phyloP scores from a whole-genome alignment of 805 yeast genomes.

The Cyberlindnera galapagoensis region DNA sequence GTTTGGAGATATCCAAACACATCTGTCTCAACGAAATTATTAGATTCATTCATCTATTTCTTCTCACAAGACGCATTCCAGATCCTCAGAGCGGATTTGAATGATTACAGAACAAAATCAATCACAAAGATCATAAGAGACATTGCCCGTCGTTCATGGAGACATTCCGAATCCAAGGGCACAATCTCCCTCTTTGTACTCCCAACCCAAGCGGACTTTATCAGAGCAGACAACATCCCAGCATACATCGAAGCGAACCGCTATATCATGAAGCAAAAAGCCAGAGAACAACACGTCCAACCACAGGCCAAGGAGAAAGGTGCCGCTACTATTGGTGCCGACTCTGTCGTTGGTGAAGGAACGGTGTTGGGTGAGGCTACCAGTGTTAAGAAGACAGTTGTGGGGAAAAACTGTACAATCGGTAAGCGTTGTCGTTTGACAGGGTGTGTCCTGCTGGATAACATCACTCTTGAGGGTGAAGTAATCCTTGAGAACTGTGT shows the following conservation, averaged over 20 bases:
- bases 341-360: slow-evolving; percentile 66
- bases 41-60: slow-evolving; percentile 69
- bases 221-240: slow-evolving; percentile 71
- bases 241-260: slow-evolving; percentile 90
- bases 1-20: slow-evolving; percentile 83
- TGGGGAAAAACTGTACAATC: slow-evolving; percentile 67
- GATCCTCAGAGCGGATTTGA: slow-evolving; percentile 36
- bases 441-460: slow-evolving; percentile 75
- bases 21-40: slow-evolving; percentile 66
- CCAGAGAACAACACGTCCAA: slow-evolving; percentile 16
- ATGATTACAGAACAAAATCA: slow-evolving; percentile 33
- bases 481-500: slow-evolving; percentile 75
- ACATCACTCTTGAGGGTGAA: slow-evolving; percentile 73
- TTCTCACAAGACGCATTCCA: slow-evolving; percentile 48
- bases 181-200: slow-evolving; percentile 64
- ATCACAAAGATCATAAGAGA: slow-evolving; percentile 72
- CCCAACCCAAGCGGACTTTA: slow-evolving; percentile 64
- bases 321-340: slow-evolving; percentile 79
- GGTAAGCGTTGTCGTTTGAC: slow-evolving; percentile 86
- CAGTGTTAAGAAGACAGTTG: slow-evolving; percentile 77
- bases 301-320: slow-evolving; percentile 38
- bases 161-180: slow-evolving; percentile 52
- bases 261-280: slow-evolving; percentile 59
- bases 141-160: slow-evolving; percentile 89
- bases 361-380: slow-evolving; percentile 76